Percentiles rank a stretch among this genome's conserved stretches.
These are phyloP conservation scores for Hygrophoropsis aurantiaca DNA, from an alignment of 768 basidiomycete genomes.

Conservation along the genomic window DNA sequence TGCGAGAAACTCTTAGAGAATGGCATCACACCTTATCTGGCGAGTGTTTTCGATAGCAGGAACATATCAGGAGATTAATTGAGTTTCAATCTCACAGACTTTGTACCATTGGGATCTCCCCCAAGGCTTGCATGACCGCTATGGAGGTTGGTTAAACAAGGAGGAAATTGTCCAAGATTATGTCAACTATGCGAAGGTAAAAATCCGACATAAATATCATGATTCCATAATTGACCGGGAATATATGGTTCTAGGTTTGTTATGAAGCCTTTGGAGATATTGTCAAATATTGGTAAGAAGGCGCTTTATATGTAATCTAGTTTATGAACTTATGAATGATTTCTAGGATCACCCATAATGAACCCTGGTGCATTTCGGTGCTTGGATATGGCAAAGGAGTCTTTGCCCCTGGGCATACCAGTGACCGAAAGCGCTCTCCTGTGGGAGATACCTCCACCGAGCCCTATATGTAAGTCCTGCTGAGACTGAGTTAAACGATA, in stretches of 20 bases:
- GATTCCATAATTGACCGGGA: neutral
- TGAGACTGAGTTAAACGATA: neutral
- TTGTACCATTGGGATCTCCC: slow-evolving; percentile 57
- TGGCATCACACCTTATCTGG: slow-evolving; percentile 45
- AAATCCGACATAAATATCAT: no score
- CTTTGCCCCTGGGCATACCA: slow-evolving; percentile 38
- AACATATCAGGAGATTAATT: slow-evolving; percentile 1
- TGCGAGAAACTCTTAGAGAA: slow-evolving; percentile 44
- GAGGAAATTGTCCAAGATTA: slow-evolving; percentile 48
- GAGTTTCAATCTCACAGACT: slow-evolving; percentile 28
- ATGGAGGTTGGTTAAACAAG: slow-evolving; percentile 50
- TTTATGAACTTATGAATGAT: no score
- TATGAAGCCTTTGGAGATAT: slow-evolving; percentile 48
- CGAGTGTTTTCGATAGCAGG: slow-evolving; percentile 17
- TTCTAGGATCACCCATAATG: slow-evolving; percentile 45
- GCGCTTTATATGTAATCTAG: neutral
- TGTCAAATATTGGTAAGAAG: slow-evolving; percentile 44
- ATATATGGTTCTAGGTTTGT: slow-evolving; percentile 28
- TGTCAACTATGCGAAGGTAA: slow-evolving; percentile 42
- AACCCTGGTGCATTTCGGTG: slow-evolving; percentile 43
- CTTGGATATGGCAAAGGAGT: slow-evolving; percentile 42
- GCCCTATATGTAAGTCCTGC: neutral
- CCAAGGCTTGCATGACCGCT: slow-evolving; percentile 45
- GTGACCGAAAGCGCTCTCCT: neutral
- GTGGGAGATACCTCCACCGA: neutral